Conservation (phyloP, 2,329 filamentous ascomycete species). For the Pseudofabraea citricarpa region DNA sequence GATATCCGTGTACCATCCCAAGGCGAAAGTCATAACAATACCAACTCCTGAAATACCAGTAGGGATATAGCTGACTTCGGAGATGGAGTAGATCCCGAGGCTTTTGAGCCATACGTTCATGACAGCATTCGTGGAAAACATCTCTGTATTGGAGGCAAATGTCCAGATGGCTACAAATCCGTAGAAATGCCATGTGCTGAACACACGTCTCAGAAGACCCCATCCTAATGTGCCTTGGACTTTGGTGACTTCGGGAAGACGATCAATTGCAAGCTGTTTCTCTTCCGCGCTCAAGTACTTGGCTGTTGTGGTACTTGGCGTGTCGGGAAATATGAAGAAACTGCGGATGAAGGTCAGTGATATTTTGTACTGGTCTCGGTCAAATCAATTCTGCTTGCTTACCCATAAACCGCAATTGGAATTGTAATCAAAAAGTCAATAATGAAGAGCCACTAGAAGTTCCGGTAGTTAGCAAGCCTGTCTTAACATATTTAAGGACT, state of each 20-base stretch:
- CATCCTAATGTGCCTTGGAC: slow-evolving; percentile 35
- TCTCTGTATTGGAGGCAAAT: slow-evolving; percentile 64
- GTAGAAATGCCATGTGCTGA: slow-evolving; percentile 57
- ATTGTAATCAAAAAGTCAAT: slow-evolving; percentile 48
- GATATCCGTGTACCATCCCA: slow-evolving; percentile 61
- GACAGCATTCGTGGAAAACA: slow-evolving; percentile 58
- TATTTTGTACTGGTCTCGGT: background rate
- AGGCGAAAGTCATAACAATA: slow-evolving; percentile 51
- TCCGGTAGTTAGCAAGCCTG: too few species aligned
- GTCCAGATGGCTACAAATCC: slow-evolving; percentile 60
- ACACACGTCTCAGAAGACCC: slow-evolving; percentile 46
- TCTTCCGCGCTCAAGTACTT: slow-evolving; percentile 32
- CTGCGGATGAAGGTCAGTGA: too few species aligned
- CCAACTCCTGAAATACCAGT: slow-evolving; percentile 43
- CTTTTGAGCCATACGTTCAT: slow-evolving; percentile 39
- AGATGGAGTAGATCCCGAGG: slow-evolving; percentile 35
- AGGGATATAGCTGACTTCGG: slow-evolving; percentile 44
- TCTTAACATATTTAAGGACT: too few species aligned
- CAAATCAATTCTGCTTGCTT: slow-evolving; percentile 14
- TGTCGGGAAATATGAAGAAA: slow-evolving; percentile 32
- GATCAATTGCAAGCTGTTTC: slow-evolving; percentile 32
- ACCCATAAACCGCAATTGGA: slow-evolving; percentile 47
- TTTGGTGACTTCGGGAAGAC: slow-evolving; percentile 29
- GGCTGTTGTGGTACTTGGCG: slow-evolving; percentile 31
- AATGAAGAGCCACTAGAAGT: slow-evolving; percentile 40